These are phyloP conservation scores for Penicillium sp. DNA, from an alignment of 2,329 filamentous ascomycete genomes.

Conservation along the genomic window DNA sequence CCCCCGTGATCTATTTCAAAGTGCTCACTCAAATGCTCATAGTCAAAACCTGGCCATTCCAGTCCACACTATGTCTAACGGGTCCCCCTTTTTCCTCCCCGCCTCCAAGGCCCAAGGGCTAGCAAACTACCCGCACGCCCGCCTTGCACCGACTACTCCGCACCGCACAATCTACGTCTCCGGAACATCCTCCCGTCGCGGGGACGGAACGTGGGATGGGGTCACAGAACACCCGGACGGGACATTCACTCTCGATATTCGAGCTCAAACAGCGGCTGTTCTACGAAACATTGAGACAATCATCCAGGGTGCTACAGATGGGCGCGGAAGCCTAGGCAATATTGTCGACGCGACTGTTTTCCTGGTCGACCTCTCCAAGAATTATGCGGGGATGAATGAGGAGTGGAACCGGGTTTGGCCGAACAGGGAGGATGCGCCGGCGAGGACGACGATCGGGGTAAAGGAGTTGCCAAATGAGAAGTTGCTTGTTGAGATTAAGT, in stretches of 20 bases:
- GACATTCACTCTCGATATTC: conserved; percentile 41
- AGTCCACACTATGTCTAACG: not conserved
- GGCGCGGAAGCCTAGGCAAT: conserved; percentile 33
- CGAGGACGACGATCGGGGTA: conserved; percentile 27
- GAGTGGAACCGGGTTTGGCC: conserved; percentile 52
- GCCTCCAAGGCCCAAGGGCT: conserved; percentile 35
- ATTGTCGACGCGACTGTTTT: conserved; percentile 50
- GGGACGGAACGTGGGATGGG: conserved; percentile 32
- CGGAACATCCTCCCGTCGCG: conserved; percentile 43
- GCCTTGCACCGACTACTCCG: conserved; percentile 34
- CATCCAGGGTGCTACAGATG: conserved; percentile 41
- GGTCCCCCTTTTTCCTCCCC: conserved; percentile 2
- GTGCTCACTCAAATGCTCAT: not conserved
- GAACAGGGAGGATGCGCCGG: conserved; percentile 42
- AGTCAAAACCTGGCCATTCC: not conserved
- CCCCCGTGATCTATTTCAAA: not conserved
- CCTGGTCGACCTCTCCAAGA: conserved; percentile 44
- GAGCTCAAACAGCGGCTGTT: conserved; percentile 46
- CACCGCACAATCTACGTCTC: conserved; percentile 49
- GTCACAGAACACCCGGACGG: conserved; percentile 43
- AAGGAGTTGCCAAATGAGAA: conserved; percentile 28
- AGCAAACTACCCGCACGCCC: conserved; percentile 45
- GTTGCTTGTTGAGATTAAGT: conserved; percentile 32
- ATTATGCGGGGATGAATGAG: conserved; percentile 53
- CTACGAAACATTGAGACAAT: conserved; percentile 46